Evolutionary conservation across 305 asterid genomes (phyloP), one percentile per base, ranked within the genome.

Genomic region (Plantago rigida): DNA sequence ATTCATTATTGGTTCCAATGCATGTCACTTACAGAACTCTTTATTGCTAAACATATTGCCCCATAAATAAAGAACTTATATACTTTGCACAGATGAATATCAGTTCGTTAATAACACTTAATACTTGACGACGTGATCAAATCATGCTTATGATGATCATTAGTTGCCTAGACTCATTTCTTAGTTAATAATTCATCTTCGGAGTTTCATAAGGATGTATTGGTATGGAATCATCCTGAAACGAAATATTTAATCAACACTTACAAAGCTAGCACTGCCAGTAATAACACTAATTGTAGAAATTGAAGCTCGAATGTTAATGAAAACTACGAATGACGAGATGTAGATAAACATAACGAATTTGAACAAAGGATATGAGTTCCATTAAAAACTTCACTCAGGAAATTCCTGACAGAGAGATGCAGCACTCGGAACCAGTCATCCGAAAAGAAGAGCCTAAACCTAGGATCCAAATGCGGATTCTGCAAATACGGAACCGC

Each of bases 341-440:
- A 4, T 51, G 51, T 47, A 28, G 0, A 22, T 61, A 63, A 69
- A 63, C 50, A 62, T 28, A 60, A 70, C 50, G 26, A 71, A 67
- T 69, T 70, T 48, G 61, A 70, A 31, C 9, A 50, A 79, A 88
- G 99, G 99, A 92, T 92, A 88, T 92, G 96, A 81, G 87, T 80
- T 49, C 85, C 94, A 63, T 83, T 74, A 77, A 92, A 79, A 77
- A 92, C 78, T 77, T 71, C 82, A 75, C 95, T 88, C 73, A 92
- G 72, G 75, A 88, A 88, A 75, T 92, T 91, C 85, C 90, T 71
- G 64, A 80, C 10, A 42, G 88, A 80, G 36, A 88, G 83, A 69
- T 84, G 94, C 72, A 92, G 72, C 19, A 84, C 63, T 47, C 87
- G 87, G 67, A 77, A 79, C 99, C 99, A 92, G 69, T 86, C 96